Conservation (phyloP, 1,284 basidiomycete species). For the Ceratobasidium sp. region DNA sequence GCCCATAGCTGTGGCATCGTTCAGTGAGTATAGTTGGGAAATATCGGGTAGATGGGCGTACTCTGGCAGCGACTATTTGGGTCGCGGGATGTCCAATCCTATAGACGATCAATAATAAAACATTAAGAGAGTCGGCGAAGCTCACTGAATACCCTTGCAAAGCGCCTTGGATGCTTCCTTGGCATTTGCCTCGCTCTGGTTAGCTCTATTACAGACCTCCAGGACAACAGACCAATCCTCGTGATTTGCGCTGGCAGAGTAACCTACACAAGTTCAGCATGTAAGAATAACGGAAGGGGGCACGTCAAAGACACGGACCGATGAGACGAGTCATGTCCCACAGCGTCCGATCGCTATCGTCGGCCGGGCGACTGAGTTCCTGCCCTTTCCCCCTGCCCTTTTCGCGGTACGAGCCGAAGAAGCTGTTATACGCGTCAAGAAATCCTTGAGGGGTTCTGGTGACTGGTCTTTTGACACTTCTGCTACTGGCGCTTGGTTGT, state of each 20-base stretch:
- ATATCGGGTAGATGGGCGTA: constrained; percentile 37
- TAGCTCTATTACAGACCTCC: constrained; percentile 80
- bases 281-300: not conserved
- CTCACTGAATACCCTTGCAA: constrained; percentile 78
- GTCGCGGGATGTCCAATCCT: constrained; percentile 49
- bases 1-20: constrained; percentile 72
- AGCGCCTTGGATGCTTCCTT: constrained; percentile 79
- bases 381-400: constrained; percentile 47
- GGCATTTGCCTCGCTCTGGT: constrained; percentile 69
- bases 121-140: constrained; percentile 38
- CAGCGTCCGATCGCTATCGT: not conserved
- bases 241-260: constrained; percentile 74
- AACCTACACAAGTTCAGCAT: constrained; percentile 59
- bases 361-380: constrained; percentile 44
- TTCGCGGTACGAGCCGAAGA: constrained; percentile 44
- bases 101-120: not conserved
- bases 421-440: no score
- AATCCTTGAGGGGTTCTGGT: no score
- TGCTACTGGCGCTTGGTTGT: no score
- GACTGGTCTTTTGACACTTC: no score
- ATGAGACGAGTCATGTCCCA: constrained; percentile 31
- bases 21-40: constrained; percentile 28
- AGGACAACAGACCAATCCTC: constrained; percentile 82
- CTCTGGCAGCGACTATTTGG: constrained; percentile 49
- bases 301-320: not conserved